phyloP scores from a whole-genome alignment of 495 filamentous ascomycete genomes.

The Evernia prunastri region DNA sequence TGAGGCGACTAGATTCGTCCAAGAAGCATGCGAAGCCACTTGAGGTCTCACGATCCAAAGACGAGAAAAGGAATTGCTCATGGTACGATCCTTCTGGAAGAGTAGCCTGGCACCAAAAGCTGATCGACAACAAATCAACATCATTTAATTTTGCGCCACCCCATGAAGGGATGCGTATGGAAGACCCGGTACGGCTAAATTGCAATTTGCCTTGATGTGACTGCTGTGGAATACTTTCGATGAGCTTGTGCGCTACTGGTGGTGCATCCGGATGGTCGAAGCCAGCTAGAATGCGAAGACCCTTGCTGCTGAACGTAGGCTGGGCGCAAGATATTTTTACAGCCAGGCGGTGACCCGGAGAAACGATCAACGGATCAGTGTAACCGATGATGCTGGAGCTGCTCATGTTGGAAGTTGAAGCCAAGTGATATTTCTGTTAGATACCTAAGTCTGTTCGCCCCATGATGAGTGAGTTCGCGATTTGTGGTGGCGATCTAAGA shows the following conservation, averaged over 20 bases:
- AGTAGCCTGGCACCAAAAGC: conserved; percentile 19
- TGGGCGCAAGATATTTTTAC: no score
- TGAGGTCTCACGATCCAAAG: background rate
- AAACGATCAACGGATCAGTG: no score
- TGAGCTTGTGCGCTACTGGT: conserved; percentile 11
- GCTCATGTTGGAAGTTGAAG: no score
- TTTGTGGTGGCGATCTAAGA: no score
- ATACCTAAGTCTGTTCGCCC: no score
- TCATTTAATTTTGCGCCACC: background rate
- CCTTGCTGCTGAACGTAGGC: no score
- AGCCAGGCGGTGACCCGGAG: no score
- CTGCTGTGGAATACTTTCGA: conserved; percentile 18
- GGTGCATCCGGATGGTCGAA: conserved; percentile 17
- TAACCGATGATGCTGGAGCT: no score
- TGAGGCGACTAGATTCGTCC: no score
- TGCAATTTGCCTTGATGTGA: conserved; percentile 15
- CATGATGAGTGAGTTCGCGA: no score
- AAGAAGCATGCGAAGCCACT: conserved; percentile 6
- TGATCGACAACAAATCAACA: conserved; percentile 9
- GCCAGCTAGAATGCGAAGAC: conserved; percentile 12
- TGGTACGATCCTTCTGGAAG: conserved; percentile 11
- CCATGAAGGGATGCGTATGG: conserved; percentile 4
- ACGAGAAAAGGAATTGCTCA: conserved; percentile 19
- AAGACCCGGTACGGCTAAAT: conserved; percentile 17
- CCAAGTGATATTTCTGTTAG: no score